These are phyloP conservation scores for Trametes maxima DNA, from an alignment of 768 basidiomycete species.

Conservation along the genomic window DNA sequence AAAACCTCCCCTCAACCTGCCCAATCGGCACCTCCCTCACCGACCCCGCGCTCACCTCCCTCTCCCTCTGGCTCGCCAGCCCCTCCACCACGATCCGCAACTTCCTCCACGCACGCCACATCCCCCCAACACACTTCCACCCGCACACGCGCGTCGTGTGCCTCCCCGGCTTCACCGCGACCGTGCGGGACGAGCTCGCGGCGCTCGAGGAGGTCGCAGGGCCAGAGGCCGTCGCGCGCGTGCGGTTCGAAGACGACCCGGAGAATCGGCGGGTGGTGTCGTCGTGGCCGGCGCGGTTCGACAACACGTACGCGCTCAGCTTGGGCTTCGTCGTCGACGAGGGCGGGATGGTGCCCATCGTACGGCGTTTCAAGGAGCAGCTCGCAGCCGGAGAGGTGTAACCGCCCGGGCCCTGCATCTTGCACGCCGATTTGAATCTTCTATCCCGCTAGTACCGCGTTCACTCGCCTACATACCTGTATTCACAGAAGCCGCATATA, in stretches of 20 bases:
- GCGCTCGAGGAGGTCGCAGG: constrained; percentile 58
- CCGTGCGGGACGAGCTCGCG: constrained; percentile 54
- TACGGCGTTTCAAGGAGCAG: constrained; percentile 41
- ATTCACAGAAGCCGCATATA: neutral
- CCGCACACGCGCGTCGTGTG: constrained; percentile 55
- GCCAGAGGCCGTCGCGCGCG: constrained; percentile 44
- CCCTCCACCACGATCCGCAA: constrained; percentile 56
- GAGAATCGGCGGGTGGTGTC: constrained; percentile 46
- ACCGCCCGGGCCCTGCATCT: too few species aligned
- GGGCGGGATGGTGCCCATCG: constrained; percentile 49
- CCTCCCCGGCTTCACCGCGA: constrained; percentile 61
- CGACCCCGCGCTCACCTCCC: constrained; percentile 44
- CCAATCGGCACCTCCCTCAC: constrained; percentile 51
- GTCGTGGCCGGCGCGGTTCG: constrained; percentile 51
- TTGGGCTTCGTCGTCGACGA: constrained; percentile 49
- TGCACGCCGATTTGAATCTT: too few species aligned
- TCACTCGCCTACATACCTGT: neutral
- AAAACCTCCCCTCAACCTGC: constrained; percentile 50
- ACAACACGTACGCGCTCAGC: constrained; percentile 45
- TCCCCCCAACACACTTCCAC: constrained; percentile 46
- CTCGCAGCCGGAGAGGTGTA: constrained; percentile 29
- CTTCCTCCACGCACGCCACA: constrained; percentile 49
- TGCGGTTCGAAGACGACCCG: constrained; percentile 50
- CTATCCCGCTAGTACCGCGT: neutral
- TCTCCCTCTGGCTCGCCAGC: constrained; percentile 53